phyloP scores from a whole-genome alignment of 2,329 filamentous ascomycete species.

The Xylariaceae sp. region DNA sequence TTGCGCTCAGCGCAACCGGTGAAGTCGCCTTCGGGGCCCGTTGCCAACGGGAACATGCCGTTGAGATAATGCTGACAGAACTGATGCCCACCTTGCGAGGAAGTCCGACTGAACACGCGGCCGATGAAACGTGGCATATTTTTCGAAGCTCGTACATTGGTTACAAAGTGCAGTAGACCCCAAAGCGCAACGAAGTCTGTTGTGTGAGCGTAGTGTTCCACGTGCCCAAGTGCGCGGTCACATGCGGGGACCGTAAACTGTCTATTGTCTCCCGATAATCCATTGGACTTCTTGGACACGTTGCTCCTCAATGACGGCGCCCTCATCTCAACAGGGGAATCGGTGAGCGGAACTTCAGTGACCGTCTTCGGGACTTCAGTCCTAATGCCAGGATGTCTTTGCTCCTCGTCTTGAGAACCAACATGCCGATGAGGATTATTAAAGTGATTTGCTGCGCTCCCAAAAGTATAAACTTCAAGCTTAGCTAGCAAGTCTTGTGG shows the following conservation, averaged over 20 bases:
- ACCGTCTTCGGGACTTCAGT: conserved; percentile 34
- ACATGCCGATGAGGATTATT: conserved; percentile 66
- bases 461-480: conserved; percentile 77
- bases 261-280: conserved; percentile 4
- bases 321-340: conserved; percentile 30
- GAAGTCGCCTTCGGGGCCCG: conserved; percentile 41
- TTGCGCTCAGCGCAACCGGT: conserved; percentile 47
- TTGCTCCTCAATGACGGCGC: conserved; percentile 11
- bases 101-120: conserved; percentile 56
- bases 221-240: conserved; percentile 60
- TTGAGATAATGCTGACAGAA: conserved; percentile 61
- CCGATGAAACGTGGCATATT: conserved; percentile 60
- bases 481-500: conserved; percentile 63
- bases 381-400: conserved; percentile 32
- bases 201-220: conserved; percentile 78
- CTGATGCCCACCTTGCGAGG: conserved; percentile 53
- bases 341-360: conserved; percentile 34
- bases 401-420: conserved; percentile 41
- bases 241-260: conserved; percentile 32
- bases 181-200: conserved; percentile 72
- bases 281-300: conserved; percentile 13
- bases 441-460: conserved; percentile 76
- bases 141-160: conserved; percentile 42
- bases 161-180: conserved; percentile 69
- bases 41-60: conserved; percentile 56